Evolutionary conservation across 192 early-diverging fungal genomes (phyloP), one percentile per base, ranked within the genome.

Genomic region (Paraglomus brasilianum): DNA sequence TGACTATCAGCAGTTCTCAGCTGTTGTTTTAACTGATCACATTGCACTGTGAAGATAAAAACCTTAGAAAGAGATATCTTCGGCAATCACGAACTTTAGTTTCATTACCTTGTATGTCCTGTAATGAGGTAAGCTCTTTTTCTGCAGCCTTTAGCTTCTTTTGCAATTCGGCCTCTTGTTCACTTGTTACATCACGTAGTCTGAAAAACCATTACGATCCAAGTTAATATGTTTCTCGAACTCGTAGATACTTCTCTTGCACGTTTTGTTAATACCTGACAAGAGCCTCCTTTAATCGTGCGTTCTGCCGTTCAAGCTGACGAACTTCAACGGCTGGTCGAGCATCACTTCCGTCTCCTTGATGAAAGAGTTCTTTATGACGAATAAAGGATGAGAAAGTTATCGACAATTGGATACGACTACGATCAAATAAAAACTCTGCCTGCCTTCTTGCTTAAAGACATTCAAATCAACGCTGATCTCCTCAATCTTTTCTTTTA

Each of bases 241-340:
- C 2, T 5, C 2, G 40, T 19, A 5, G 6, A 8, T 7, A 44
- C n/a, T 21, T 36, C 15, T 53, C 24, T 48, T 56, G 39, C 10
- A 14, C 11, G 30, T 30, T 10, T 1, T 41, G 6, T 8, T 9
- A 72, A 43, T 87, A 88, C 83, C 81, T 83, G 50, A 92, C 74
- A 44, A 97, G 82, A 19, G 95, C 95, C 42, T 93, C 92, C 69
- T 92, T 94, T 47, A 96, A 77, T 42, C 94, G 82, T 49, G 92
- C 94, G 72, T 92, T 97, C 65, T 96, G 94, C 57, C 78, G 74
- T 72, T 92, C 85, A 41, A 95, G 76, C 62, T 94, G 87, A 19
- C 81, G 63, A 10, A 85, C 77, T 64, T 87, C 90, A 9, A 88
- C 72, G 8, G 80, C 70, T 5, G 84, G 77, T 15, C 78, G 72